Base-by-base conservation (phyloP, 2,329 filamentous ascomycete genomes). In the Pseudogymnoascus sp. region DNA sequence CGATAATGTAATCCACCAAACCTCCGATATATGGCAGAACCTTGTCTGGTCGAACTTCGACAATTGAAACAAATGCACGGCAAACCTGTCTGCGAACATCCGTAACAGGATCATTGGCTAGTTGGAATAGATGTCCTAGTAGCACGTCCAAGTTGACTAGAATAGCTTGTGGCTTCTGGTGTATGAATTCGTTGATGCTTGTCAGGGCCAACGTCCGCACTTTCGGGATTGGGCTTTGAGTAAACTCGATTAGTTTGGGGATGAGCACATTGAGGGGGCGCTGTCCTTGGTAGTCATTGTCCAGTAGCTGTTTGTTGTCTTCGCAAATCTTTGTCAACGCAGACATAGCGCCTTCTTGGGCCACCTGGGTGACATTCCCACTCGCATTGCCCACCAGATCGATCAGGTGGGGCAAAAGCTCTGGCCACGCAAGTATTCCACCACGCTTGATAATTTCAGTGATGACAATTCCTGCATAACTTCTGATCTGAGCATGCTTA, bases 291-390 rank as follows among this genome's bases (percentile, higher is more conserved):
- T 96, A 90, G 65, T 96, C 90, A 68, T 87, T 86, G 75, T 96
- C 91, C 60, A 99, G 79, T 63, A 90, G 81, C 72, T 89, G 91
- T 70, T 85, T 87, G 76, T 96, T 97, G 76, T 99, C 94, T 75
- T 99, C 94, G 75, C 94, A 99, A 64, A 99, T 92, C 79, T 97
- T 97, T 73, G 88, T 80, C 74, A 99, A 80, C 57, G 94, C 92
- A 57, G 89, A 86, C 89, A 97, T 96, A 67, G 91, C 92, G 64
- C 92, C 92, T 73, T 99, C 93, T 72, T 97, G 92, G 11, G 88
- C 86, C 70, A 90, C 83, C 43, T 82, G 77, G 6, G 90, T 79
- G 20, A 86, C 78, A 65, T 87, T 85, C 39, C 89, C 87, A 50
- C 78, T 79, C 61, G 85, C 77, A 74, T 96, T 95, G 66, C 84